Evolutionary conservation across 176 grass and related monocot genomes (phyloP).

Genomic region (Carex myosuroides): DNA sequence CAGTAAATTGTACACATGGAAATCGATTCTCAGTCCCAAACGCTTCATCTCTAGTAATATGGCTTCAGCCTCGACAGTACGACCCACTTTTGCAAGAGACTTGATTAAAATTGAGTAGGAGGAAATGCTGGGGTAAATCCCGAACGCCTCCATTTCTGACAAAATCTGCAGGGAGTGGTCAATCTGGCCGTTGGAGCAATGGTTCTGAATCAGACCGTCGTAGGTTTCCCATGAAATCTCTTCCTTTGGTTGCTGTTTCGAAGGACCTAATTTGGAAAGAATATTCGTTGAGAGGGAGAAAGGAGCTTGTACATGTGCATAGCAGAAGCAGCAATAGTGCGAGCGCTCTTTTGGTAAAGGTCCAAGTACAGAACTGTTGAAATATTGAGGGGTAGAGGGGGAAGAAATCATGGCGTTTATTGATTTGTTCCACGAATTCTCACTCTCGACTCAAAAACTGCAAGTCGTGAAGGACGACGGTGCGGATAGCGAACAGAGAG

Average conservation of each 20-base stretch:
- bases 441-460: not conserved
- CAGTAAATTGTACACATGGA: conserved; percentile 61
- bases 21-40: conserved; percentile 26
- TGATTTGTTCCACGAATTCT: not conserved
- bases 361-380: not conserved
- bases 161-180: conserved; percentile 39
- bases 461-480: not conserved
- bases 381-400: conserved; percentile 8
- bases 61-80: conserved; percentile 64
- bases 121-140: conserved; percentile 34
- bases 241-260: conserved; percentile 7
- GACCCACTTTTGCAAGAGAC: conserved; percentile 39
- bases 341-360: not conserved
- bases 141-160: conserved; percentile 53
- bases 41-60: conserved; percentile 66
- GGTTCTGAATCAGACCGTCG: conserved; percentile 41
- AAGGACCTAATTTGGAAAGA: not conserved
- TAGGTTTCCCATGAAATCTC: conserved; percentile 69
- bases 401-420: conserved; percentile 7
- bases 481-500: not conserved
- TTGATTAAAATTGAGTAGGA: conserved; percentile 63
- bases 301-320: not conserved
- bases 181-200: conserved; percentile 30
- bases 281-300: not conserved
- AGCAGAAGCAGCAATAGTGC: not conserved